Evolutionary conservation across 1,284 basidiomycete genomes (phyloP), one percentile per base, ranked within the genome.

Genomic region (Trametes polyzona): DNA sequence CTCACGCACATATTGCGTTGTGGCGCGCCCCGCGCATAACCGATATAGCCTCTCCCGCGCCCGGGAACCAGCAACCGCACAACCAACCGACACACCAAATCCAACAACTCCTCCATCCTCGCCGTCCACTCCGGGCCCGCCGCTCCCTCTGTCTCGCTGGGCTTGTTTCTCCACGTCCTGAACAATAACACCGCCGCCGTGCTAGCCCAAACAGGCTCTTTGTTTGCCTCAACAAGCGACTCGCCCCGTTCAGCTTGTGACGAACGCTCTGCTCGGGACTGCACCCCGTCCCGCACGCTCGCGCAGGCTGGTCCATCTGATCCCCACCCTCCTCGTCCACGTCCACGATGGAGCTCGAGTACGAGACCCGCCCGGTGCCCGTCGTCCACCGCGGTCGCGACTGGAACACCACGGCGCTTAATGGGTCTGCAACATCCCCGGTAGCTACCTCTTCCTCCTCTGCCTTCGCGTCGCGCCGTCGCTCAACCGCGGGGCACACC

Each of bases 401-500:
- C 57, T 85, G 84, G 83, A 75, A 54, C 43, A 47, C 58, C 21
- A 77, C 58, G 74, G 78, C 66, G 55, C 61, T 52, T 60, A 66
- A 62, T 56, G 55, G 59, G 32, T 63, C 68, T 47, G 67, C 71
- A 19, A 68, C 78, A 43, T 72, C 58, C 62, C 73, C 58, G 35
- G 51, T 60, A 40, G 54, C 74, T 70, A 50, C 71, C 43, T 65
- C 77, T n/a, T 73, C 74, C 54, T 71, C 71, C 55, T 58, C 56
- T 26, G 55, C 62, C 51, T 72, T 74, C 64, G 63, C 68, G 57
- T 61, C 67, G 55, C 81, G 87, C 52, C 83, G 89, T 58, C 86
- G 88, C 64, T 89, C 87, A 23, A 82, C 84, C 46, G 84, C 81
- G 47, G 81, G 82, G n/a, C 78, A 82, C 65, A 75, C 77, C 29